Evolutionary conservation across 768 basidiomycete genomes (phyloP).

Genomic region (Kwoniella europaea): DNA sequence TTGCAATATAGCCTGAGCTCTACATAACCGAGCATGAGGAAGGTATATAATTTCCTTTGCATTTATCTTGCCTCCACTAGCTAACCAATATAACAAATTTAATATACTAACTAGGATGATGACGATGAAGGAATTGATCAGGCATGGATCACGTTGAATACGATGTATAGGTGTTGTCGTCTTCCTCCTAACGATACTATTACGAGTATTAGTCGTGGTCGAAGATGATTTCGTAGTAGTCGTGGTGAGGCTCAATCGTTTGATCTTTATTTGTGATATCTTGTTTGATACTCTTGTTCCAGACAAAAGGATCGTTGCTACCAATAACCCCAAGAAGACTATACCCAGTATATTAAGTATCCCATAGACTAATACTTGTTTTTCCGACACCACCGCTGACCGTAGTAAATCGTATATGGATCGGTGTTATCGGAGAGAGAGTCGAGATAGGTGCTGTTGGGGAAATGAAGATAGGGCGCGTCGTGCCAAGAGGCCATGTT

Average conservation of each 20-base stretch:
- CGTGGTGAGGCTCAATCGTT: background rate
- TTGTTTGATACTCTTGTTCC: background rate
- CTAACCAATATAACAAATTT: constrained; percentile 18
- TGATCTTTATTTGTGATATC: too few relatives aligned
- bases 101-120: constrained; percentile 18
- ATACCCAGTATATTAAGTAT: constrained; percentile 18
- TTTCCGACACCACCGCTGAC: constrained; percentile 7
- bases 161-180: background rate
- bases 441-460: constrained; percentile 15
- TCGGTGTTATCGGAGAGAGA: constrained; percentile 14
- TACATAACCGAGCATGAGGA: constrained; percentile 16
- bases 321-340: background rate
- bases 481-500: constrained; percentile 12
- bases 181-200: too few relatives aligned
- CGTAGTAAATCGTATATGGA: constrained; percentile 19
- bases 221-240: background rate
- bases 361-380: background rate
- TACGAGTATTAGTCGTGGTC: too few relatives aligned
- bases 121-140: constrained; percentile 24
- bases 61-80: background rate
- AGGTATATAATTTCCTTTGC: constrained; percentile 5
- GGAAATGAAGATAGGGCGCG: constrained; percentile 7
- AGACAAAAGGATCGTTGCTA: constrained; percentile 11
- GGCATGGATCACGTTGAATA: constrained; percentile 17
- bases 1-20: constrained; percentile 20